Percentiles rank a stretch among this genome's conserved stretches.
phyloP scores from a whole-genome alignment of 2,329 filamentous ascomycete species.

The Sporothrix globosa region DNA sequence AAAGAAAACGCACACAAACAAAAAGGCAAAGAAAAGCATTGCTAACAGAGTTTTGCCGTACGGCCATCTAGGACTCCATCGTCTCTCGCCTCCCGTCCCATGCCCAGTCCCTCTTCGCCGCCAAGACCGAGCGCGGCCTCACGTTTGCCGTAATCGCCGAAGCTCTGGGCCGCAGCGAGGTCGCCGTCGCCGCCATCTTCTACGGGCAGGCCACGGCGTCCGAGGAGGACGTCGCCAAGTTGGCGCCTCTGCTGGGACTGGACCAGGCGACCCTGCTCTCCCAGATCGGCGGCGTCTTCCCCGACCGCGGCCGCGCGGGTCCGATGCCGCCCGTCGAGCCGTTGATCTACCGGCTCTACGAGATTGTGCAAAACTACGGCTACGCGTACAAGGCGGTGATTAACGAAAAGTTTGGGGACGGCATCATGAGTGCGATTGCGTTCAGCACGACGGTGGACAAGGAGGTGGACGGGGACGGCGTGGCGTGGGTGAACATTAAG shows the following conservation, averaged over 20 bases:
- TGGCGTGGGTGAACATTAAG: constrained; percentile 82
- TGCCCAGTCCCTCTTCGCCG: constrained; percentile 74
- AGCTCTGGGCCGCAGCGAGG: constrained; percentile 75
- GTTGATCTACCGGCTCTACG: constrained; percentile 86
- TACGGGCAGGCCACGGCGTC: constrained; percentile 69
- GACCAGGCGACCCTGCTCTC: constrained; percentile 58
- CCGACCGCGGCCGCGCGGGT: constrained; percentile 76
- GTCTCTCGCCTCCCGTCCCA: constrained; percentile 70
- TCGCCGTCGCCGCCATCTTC: constrained; percentile 85
- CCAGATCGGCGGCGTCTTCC: constrained; percentile 63
- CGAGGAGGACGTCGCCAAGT: constrained; percentile 56
- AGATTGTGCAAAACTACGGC: constrained; percentile 96
- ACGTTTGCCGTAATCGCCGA: constrained; percentile 78
- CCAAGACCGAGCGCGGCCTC: constrained; percentile 74
- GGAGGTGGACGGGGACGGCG: constrained; percentile 82
- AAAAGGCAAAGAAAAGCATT: background rate
- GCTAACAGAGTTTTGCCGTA: background rate
- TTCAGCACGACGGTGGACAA: constrained; percentile 92
- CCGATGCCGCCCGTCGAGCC: constrained; percentile 86
- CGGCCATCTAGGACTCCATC: constrained; percentile 59
- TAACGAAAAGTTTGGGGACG: constrained; percentile 93
- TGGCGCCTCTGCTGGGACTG: constrained; percentile 61
- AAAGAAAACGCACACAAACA: background rate
- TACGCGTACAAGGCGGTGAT: constrained; percentile 93
- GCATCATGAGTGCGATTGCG: constrained; percentile 95